Evolutionary conservation across 257 asterid species (phyloP).

Genomic region (Primulina eburnea): DNA sequence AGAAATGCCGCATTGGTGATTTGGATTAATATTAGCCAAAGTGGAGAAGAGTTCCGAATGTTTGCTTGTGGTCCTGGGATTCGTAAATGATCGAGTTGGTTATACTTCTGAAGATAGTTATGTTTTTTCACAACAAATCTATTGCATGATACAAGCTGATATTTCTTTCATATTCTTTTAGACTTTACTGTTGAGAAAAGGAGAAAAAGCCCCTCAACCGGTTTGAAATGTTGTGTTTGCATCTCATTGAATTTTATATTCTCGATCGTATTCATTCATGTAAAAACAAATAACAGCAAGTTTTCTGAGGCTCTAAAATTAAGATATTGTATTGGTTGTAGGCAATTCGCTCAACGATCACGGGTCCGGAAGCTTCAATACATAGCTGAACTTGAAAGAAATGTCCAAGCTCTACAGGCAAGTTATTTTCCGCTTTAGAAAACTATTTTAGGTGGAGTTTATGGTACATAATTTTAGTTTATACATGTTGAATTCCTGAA

Average conservation of each 20-base stretch:
- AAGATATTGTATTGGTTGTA: constrained; percentile 29
- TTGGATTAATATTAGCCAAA: no score
- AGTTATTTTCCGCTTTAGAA: constrained; percentile 19
- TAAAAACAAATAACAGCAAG: neutral
- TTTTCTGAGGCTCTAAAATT: constrained; percentile 17
- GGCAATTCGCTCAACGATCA: constrained; percentile 85
- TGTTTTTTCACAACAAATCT: neutral
- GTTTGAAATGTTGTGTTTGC: no score
- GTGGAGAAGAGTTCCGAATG: neutral
- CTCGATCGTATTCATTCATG: neutral
- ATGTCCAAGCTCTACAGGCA: constrained; percentile 73
- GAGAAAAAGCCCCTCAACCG: neutral
- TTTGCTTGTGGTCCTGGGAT: neutral
- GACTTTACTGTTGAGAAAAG: neutral
- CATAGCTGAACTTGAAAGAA: constrained; percentile 80
- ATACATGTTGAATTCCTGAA: constrained; percentile 11
- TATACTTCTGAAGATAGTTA: neutral
- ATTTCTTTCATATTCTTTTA: neutral
- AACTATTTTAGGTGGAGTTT: constrained; percentile 5
- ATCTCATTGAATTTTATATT: neutral
- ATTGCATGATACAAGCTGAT: neutral
- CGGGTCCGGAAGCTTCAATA: constrained; percentile 79
- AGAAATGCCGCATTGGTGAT: no score
- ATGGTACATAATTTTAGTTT: neutral
- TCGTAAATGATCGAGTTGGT: neutral